phyloP scores from a whole-genome alignment of 1,139 yeast species.

The Suhomyces atakaporum region DNA sequence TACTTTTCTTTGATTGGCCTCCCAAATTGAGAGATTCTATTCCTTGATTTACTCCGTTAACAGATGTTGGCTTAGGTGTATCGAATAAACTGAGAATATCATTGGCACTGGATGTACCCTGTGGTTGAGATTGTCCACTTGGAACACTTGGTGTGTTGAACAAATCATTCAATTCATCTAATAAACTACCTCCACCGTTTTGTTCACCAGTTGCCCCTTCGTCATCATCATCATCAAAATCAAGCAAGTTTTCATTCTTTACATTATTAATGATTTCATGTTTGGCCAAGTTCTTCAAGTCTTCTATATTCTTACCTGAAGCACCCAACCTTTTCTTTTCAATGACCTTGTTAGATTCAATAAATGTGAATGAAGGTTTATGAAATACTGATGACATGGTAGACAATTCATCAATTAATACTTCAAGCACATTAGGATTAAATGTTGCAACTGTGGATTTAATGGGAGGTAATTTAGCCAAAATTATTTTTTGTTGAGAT shows the following conservation, averaged over 20 bases:
- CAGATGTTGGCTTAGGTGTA: slow-evolving; percentile 13
- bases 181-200: slow-evolving; percentile 29
- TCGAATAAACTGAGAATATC: slow-evolving; percentile 50
- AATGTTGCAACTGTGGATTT: slow-evolving; percentile 71
- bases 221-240: slow-evolving; percentile 71
- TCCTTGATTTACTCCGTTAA: slow-evolving; percentile 20
- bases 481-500: slow-evolving; percentile 51
- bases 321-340: slow-evolving; percentile 21
- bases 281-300: slow-evolving; percentile 74
- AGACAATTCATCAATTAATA: slow-evolving; percentile 72
- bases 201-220: slow-evolving; percentile 24
- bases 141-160: slow-evolving; percentile 44
- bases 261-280: slow-evolving; percentile 68
- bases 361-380: slow-evolving; percentile 73
- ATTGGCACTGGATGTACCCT: slow-evolving; percentile 25
- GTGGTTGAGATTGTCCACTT: slow-evolving; percentile 12
- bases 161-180: slow-evolving; percentile 71
- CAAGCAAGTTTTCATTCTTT: slow-evolving; percentile 81
- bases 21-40: slow-evolving; percentile 26
- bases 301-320: slow-evolving; percentile 50
- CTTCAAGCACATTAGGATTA: slow-evolving; percentile 67
- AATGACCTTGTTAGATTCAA: slow-evolving; percentile 43
- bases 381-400: slow-evolving; percentile 89
- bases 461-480: slow-evolving; percentile 69
- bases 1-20: slow-evolving; percentile 12